phyloP scores from a whole-genome alignment of 2,329 filamentous ascomycete species.

The Monilinia laxa region DNA sequence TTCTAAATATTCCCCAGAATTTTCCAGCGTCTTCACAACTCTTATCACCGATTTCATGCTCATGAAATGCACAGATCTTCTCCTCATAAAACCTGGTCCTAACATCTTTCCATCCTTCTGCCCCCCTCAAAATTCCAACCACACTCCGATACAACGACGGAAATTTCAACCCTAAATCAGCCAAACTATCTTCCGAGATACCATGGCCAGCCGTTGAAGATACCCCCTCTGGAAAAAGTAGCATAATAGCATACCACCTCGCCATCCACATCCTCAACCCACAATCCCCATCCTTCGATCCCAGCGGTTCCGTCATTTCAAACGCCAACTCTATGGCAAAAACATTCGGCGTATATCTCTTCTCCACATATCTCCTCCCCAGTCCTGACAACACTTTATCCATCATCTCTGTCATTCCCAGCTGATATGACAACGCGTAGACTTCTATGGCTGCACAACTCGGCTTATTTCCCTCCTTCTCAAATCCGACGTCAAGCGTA shows the following conservation, averaged over 20 bases:
- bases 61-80: conserved; percentile 18
- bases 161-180: not conserved
- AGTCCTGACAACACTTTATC: not conserved
- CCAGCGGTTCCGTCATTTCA: conserved; percentile 8
- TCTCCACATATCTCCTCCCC: conserved; percentile 17
- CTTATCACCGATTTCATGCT: conserved; percentile 1
- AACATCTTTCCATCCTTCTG: conserved; percentile 14
- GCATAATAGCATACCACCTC: conserved; percentile 16
- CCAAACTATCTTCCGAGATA: conserved; percentile 1
- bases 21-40: conserved; percentile 15
- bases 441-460: conserved; percentile 14
- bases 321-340: conserved; percentile 11
- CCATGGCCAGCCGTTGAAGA: not conserved
- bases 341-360: conserved; percentile 7
- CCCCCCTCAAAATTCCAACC: conserved; percentile 2
- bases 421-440: not conserved
- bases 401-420: conserved; percentile 14
- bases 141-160: conserved; percentile 11
- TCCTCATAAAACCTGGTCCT: conserved; percentile 3
- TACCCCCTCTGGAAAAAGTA: conserved; percentile 5
- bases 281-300: not conserved
- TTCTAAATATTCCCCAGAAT: conserved; percentile 12
- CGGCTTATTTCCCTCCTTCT: conserved; percentile 5
- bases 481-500: conserved; percentile 5
- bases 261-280: conserved; percentile 11